Conservation (phyloP, 768 basidiomycete genomes). For the Plicaturopsis crispa region DNA sequence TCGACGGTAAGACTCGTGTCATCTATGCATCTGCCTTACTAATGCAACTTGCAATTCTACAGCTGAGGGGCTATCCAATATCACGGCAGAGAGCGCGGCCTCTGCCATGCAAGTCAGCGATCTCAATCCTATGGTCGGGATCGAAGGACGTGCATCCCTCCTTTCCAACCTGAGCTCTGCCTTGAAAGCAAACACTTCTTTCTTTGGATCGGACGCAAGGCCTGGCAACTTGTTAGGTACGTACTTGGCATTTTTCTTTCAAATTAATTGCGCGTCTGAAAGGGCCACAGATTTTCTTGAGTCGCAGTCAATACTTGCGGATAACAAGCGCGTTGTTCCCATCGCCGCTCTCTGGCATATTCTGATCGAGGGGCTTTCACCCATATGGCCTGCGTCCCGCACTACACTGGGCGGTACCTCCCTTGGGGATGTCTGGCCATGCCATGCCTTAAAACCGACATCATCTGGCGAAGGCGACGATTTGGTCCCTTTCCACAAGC, state of each 20-base stretch:
- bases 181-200: slow-evolving; percentile 51
- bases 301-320: slow-evolving; percentile 37
- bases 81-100: slow-evolving; percentile 55
- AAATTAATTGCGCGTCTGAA: slow-evolving; percentile 2
- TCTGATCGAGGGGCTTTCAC: slow-evolving; percentile 74
- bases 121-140: slow-evolving; percentile 81
- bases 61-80: slow-evolving; percentile 65
- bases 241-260: slow-evolving; percentile 9
- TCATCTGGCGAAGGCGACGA: slow-evolving; percentile 39
- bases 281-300: slow-evolving; percentile 57
- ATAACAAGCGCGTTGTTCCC: slow-evolving; percentile 43
- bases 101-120: slow-evolving; percentile 73
- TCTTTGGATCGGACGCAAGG: slow-evolving; percentile 68
- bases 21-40: slow-evolving; percentile 3
- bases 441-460: slow-evolving; percentile 37
- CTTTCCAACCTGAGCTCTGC: slow-evolving; percentile 69
- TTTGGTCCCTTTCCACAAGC: slow-evolving; percentile 92
- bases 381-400: slow-evolving; percentile 84
- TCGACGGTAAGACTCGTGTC: slow-evolving; percentile 58
- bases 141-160: slow-evolving; percentile 78
- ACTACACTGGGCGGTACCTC: slow-evolving; percentile 56
- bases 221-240: slow-evolving; percentile 80
- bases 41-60: slow-evolving; percentile 6
- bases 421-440: slow-evolving; percentile 94
- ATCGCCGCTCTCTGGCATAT: slow-evolving; percentile 74